Percentiles rank a stretch among this genome's conserved stretches.
Conservation (phyloP, 2,329 filamentous ascomycete genomes). For the Trichoderma asperellum region DNA sequence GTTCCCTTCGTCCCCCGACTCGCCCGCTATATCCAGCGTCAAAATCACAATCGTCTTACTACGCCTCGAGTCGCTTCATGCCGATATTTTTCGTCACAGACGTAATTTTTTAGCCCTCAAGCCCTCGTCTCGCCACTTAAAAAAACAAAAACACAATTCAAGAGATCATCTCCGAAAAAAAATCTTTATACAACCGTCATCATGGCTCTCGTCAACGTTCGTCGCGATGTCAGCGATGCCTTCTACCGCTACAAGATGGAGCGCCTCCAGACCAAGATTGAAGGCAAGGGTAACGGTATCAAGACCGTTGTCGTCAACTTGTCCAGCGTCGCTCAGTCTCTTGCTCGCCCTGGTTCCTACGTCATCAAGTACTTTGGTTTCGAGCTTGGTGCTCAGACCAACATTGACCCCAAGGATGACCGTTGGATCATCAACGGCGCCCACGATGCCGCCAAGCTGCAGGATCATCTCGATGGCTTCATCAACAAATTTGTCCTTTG, state of each 20-base stretch:
- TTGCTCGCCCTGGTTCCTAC: slow-evolving; percentile 89
- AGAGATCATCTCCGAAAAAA: neutral
- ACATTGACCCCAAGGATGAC: slow-evolving; percentile 94
- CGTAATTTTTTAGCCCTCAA: neutral
- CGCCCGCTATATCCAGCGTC: slow-evolving; percentile 12
- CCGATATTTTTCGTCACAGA: slow-evolving; percentile 34
- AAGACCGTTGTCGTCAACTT: slow-evolving; percentile 98
- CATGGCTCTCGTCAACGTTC: slow-evolving; percentile 98
- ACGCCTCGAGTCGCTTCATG: slow-evolving; percentile 45
- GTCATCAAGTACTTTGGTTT: slow-evolving; percentile 99
- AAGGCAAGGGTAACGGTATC: slow-evolving; percentile 99
- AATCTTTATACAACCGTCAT: slow-evolving; percentile 54
- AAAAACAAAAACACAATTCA: neutral
- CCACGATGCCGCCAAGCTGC: slow-evolving; percentile 91
- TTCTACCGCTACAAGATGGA: slow-evolving; percentile 99
- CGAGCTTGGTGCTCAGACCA: slow-evolving; percentile 97
- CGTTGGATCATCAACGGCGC: slow-evolving; percentile 99
- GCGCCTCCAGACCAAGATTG: slow-evolving; percentile 96
- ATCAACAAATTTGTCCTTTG: slow-evolving; percentile 98
- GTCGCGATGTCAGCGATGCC: slow-evolving; percentile 94
- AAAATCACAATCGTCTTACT: slow-evolving; percentile 34
- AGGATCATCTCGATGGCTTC: slow-evolving; percentile 98
- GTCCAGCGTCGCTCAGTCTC: slow-evolving; percentile 86
- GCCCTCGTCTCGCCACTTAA: slow-evolving; percentile 5
- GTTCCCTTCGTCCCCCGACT: slow-evolving; percentile 24